Conservation (phyloP, 2,329 filamentous ascomycete species). For the Venturiaceae sp. region DNA sequence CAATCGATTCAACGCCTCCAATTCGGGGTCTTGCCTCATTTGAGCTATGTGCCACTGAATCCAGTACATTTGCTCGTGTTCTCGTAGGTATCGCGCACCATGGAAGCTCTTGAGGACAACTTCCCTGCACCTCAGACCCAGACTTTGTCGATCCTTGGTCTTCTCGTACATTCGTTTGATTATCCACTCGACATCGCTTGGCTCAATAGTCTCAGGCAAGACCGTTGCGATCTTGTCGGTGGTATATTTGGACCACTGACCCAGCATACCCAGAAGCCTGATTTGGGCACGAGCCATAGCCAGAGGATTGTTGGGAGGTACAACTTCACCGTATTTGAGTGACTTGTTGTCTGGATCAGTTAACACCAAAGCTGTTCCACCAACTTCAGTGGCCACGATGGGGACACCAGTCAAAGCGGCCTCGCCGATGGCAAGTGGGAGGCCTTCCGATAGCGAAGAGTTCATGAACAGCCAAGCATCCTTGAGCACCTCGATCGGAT, state of each 20-base stretch:
- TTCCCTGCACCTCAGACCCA: neutral
- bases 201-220: neutral
- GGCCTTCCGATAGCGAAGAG: slow-evolving; percentile 35
- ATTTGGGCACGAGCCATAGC: slow-evolving; percentile 1
- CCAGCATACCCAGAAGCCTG: neutral
- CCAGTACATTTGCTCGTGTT: slow-evolving; percentile 6
- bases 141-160: neutral
- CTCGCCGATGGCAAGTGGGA: slow-evolving; percentile 35
- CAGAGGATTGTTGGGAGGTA: neutral
- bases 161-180: slow-evolving; percentile 5
- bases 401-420: slow-evolving; percentile 36
- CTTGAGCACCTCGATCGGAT: slow-evolving; percentile 43
- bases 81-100: neutral
- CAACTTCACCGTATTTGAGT: neutral
- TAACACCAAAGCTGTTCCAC: neutral
- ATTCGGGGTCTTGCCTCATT: no score
- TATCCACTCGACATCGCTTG: neutral
- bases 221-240: neutral
- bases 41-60: neutral
- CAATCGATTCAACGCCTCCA: no score
- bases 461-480: slow-evolving; percentile 47
- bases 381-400: slow-evolving; percentile 14
- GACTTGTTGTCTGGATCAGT: slow-evolving; percentile 4
- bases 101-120: neutral
- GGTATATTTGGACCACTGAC: neutral